These are phyloP conservation scores for Colletotrichum kahawae DNA, from an alignment of 2,329 filamentous ascomycete genomes.

Conservation along the genomic window DNA sequence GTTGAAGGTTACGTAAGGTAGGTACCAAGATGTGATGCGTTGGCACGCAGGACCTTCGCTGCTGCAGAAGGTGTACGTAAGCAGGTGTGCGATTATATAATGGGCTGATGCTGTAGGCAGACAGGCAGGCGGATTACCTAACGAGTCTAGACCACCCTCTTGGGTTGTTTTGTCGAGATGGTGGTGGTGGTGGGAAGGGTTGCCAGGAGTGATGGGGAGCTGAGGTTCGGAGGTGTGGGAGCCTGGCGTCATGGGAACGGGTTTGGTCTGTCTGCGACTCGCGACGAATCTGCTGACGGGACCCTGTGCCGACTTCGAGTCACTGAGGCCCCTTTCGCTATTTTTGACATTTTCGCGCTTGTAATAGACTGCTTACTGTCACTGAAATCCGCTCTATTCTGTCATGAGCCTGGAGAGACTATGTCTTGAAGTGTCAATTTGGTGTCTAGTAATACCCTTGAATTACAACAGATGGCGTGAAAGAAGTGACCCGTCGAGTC, in stretches of 20 bases:
- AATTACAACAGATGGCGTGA: neutral
- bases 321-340: neutral
- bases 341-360: neutral
- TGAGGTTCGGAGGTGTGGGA: neutral
- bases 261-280: neutral
- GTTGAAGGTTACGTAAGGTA: neutral
- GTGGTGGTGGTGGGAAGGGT: neutral
- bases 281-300: neutral
- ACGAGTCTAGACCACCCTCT: neutral
- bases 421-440: neutral
- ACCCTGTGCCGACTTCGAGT: neutral
- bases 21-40: neutral
- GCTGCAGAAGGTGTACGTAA: neutral
- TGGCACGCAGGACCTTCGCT: neutral
- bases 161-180: neutral
- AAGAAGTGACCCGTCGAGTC: neutral
- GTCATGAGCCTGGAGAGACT: neutral
- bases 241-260: slow-evolving; percentile 1
- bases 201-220: neutral
- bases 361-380: neutral
- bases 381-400: neutral
- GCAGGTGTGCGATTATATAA: neutral
- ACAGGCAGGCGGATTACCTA: neutral
- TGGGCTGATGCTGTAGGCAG: neutral
- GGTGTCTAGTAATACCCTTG: neutral